Base-by-base conservation (phyloP, 2,329 filamentous ascomycete genomes). In the Colletotrichum acutatum region DNA sequence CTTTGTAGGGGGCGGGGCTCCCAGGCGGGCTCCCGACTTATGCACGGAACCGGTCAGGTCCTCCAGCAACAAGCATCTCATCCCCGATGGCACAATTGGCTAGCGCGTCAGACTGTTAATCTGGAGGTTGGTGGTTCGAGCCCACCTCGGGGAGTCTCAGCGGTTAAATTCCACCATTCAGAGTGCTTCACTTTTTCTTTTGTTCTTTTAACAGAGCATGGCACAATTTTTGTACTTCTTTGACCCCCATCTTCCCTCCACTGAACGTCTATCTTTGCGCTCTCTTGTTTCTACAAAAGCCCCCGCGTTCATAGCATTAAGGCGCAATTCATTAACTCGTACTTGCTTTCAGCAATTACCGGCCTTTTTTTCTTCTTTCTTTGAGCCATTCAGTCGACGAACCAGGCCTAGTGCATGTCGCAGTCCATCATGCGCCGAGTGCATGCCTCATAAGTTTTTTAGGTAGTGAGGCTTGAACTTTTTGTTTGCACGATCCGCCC, bases 401-500 rank as follows among this genome's bases (percentile, higher is more conserved):
- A n/a, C 7, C 19, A 22, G 8, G 42, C 42, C 42, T 22, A 49
- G 8, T 9, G 16, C 42, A 49, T 22, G 8, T 16, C 5, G 4
- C 49, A 8, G 11, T 0, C 4, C 37, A 14, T 42, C 3, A 32
- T 34, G 6, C 46, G 2, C 1, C 1, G 8, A 30, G 1, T 4
- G 12, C 1, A 22, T 8, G 19, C 7, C 24, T 93, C 86, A 97
- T 16, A 97, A 82, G 75, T 94, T 91, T 61, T 91, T 88, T 75
- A 95, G 86, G 78, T 94, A 95, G 80, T 96, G 95, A 79, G 90
- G 88, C 83, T 97, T 98, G 83, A 97, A 97, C 84, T 98, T 98
- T 84, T 91, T 95, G 78, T 93, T 97, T 61, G 95, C 94, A 26
- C 97, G 87, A 80, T 98, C 96, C 19, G 93, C 91, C 2, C 96